Percentiles rank a stretch among this genome's conserved stretches.
These are phyloP conservation scores for Wickerhamomyces hampshirensis DNA, from an alignment of 805 yeast species.

Conservation along the genomic window DNA sequence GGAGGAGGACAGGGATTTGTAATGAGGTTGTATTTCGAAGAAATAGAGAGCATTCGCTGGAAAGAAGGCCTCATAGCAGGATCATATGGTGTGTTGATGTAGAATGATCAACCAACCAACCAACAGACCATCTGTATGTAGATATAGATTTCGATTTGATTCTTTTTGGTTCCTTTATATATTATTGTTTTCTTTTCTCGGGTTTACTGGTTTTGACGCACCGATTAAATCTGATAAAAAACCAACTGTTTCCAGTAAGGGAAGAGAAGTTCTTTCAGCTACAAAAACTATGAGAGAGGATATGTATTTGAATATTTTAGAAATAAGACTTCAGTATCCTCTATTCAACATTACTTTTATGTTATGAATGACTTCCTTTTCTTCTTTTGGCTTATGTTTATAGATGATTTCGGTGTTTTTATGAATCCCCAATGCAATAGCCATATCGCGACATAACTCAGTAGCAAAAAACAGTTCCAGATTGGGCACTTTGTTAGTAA, in stretches of 20 bases:
- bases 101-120: too few species aligned
- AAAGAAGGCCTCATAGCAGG: constrained; percentile 12
- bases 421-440: constrained; percentile 18
- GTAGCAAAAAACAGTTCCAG: constrained; percentile 15
- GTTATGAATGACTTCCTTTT: constrained; percentile 14
- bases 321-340: constrained; percentile 9
- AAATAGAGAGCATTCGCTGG: constrained; percentile 5
- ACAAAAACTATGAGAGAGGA: not conserved
- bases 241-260: too few species aligned
- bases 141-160: too few species aligned
- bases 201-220: too few species aligned
- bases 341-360: constrained; percentile 15
- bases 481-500: constrained; percentile 15
- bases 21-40: constrained; percentile 16
- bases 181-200: too few species aligned
- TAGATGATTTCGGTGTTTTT: constrained; percentile 20
- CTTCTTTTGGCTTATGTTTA: constrained; percentile 14
- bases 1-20: constrained; percentile 16
- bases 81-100: not conserved
- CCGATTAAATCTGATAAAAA: too few species aligned
- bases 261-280: too few species aligned
- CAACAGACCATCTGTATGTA: too few species aligned
- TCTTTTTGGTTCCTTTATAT: too few species aligned
- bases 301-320: too few species aligned
- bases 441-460: constrained; percentile 18